Conservation (phyloP, 495 filamentous ascomycete genomes). For the Hypoxylon crocopeplum region DNA sequence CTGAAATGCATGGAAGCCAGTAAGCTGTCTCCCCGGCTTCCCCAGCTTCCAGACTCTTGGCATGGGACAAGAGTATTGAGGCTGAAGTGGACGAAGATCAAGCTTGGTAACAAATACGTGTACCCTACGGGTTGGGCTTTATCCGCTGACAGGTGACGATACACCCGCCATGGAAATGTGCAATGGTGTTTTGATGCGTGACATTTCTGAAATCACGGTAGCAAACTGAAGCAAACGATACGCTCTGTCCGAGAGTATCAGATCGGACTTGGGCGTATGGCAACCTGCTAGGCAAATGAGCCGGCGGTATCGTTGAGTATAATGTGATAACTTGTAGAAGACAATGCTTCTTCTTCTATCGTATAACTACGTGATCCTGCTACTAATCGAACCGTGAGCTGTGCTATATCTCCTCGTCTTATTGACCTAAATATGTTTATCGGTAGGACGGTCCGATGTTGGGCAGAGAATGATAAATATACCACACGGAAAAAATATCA, state of each 20-base stretch:
- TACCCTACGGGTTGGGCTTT: conserved; percentile 20
- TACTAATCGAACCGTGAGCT: not conserved
- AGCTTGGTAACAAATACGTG: conserved; percentile 15
- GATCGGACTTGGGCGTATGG: no score
- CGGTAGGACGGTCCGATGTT: conserved; percentile 21
- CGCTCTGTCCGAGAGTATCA: no score
- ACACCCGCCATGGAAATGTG: conserved; percentile 1
- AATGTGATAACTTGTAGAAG: no score
- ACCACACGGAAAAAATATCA: no score
- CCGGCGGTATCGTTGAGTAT: no score
- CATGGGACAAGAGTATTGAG: conserved; percentile 33
- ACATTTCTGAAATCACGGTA: no score
- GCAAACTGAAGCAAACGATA: no score
- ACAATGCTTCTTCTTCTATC: no score
- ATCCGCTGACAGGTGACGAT: conserved; percentile 20
- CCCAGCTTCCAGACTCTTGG: conserved; percentile 37
- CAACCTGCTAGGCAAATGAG: no score
- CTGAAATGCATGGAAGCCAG: conserved; percentile 30
- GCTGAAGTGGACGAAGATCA: conserved; percentile 31
- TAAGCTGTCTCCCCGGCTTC: conserved; percentile 22
- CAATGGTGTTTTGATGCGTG: not conserved
- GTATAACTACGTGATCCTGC: no score
- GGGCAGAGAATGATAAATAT: not conserved
- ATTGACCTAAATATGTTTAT: conserved; percentile 3
- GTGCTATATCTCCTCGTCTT: conserved; percentile 8